Percentiles rank a stretch among this genome's conserved stretches.
Conservation (phyloP, 768 basidiomycete species). For the Botryobasidium botryosum region DNA sequence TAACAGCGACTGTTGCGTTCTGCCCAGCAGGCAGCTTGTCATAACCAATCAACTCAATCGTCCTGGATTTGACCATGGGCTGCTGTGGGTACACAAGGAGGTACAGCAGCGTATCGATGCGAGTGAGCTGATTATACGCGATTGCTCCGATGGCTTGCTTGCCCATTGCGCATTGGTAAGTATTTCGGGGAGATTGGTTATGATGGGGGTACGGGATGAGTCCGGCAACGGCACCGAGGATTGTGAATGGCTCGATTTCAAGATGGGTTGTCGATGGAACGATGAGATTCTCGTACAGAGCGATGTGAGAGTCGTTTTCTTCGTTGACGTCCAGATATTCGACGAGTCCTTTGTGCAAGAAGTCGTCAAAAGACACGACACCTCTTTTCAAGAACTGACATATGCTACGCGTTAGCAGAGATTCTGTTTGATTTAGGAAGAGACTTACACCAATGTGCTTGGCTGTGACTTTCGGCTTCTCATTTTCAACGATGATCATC, state of each 20-base stretch:
- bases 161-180: constrained; percentile 99
- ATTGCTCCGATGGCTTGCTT: constrained; percentile 99
- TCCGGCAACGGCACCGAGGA: constrained; percentile 94
- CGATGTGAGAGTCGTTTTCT: constrained; percentile 94
- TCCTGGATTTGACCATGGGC: constrained; percentile 98
- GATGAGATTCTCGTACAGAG: constrained; percentile 83
- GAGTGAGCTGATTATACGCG: constrained; percentile 91
- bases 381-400: constrained; percentile 70
- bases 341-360: constrained; percentile 77
- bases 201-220: constrained; percentile 99
- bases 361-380: constrained; percentile 77
- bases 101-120: constrained; percentile 97
- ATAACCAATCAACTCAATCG: constrained; percentile 92
- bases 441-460: constrained; percentile 68
- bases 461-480: constrained; percentile 52
- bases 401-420: no score
- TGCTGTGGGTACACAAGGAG: constrained; percentile 96
- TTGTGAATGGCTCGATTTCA: constrained; percentile 96
- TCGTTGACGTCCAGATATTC: constrained; percentile 99
- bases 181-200: constrained; percentile 97
- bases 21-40: constrained; percentile 95
- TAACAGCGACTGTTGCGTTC: constrained; percentile 95
- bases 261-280: constrained; percentile 75
- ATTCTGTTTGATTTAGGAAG: no score
- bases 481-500: constrained; percentile 87